Conservation (phyloP, 2,329 filamentous ascomycete genomes). For the Harringtonia lauricola region DNA sequence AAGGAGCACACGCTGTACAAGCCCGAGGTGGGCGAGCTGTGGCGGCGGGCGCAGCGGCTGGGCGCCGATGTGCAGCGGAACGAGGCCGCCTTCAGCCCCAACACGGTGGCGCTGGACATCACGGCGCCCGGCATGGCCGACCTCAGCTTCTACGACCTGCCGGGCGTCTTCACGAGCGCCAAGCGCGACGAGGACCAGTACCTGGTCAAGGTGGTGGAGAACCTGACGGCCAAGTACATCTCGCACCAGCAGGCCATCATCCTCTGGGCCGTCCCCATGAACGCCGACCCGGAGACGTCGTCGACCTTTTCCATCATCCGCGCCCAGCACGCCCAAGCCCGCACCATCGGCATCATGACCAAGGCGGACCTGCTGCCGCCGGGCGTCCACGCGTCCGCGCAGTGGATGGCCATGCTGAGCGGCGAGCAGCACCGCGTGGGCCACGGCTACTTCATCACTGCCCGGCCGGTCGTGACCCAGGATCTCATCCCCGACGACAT, state of each 20-base stretch:
- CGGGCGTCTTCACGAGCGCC: conserved; percentile 66
- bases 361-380: conserved; percentile 65
- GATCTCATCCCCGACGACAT: conserved; percentile 4
- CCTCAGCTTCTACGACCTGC: conserved; percentile 75
- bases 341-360: conserved; percentile 68
- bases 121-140: conserved; percentile 59
- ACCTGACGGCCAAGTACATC: conserved; percentile 61
- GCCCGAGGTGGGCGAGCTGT: conserved; percentile 24
- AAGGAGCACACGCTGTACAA: conserved; percentile 40
- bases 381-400: conserved; percentile 31
- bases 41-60: conserved; percentile 3
- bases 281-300: conserved; percentile 65
- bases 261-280: conserved; percentile 68
- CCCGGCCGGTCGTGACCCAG: conserved; percentile 36
- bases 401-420: conserved; percentile 54
- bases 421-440: conserved; percentile 52
- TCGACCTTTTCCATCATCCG: conserved; percentile 56
- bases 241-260: conserved; percentile 59
- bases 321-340: conserved; percentile 39
- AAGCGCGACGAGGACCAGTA: conserved; percentile 54
- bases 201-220: conserved; percentile 60
- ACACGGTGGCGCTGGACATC: conserved; percentile 68
- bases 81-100: conserved; percentile 66
- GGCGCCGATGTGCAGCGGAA: conserved; percentile 27
- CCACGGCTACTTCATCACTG: conserved; percentile 71